phyloP scores from a whole-genome alignment of 345 rosid genomes.

The Crucihimalaya himalaica region DNA sequence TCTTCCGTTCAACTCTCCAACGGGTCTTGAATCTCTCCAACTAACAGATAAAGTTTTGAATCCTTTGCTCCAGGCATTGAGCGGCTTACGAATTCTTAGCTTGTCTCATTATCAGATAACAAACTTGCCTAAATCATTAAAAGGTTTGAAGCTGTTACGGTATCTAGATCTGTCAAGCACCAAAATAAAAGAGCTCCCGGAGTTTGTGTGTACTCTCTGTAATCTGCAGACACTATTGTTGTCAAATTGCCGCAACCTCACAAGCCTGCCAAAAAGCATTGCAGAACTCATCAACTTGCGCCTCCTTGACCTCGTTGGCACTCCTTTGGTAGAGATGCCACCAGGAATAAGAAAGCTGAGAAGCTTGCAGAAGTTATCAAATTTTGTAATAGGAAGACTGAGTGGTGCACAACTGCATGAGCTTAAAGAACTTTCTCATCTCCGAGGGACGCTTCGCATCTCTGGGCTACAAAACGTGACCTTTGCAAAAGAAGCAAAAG shows the following conservation, averaged over 20 bases:
- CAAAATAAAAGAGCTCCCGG: constrained; percentile 37
- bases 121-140: constrained; percentile 37
- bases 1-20: constrained; percentile 39
- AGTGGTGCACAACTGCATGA: constrained; percentile 41
- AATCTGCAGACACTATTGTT: constrained; percentile 44
- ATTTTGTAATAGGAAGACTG: constrained; percentile 37
- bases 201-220: constrained; percentile 38
- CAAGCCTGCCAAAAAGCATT: constrained; percentile 41
- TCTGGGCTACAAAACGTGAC: constrained; percentile 41
- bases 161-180: constrained; percentile 44
- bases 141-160: constrained; percentile 38
- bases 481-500: constrained; percentile 39
- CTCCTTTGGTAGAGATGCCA: constrained; percentile 43
- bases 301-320: constrained; percentile 39
- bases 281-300: constrained; percentile 42
- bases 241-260: constrained; percentile 26
- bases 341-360: constrained; percentile 38
- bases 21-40: constrained; percentile 39
- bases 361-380: constrained; percentile 38
- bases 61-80: constrained; percentile 30
- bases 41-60: constrained; percentile 31
- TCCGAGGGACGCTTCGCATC: constrained; percentile 44
- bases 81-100: constrained; percentile 35
- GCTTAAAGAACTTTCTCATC: constrained; percentile 37
- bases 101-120: constrained; percentile 40